Percentiles rank a stretch among this genome's conserved stretches.
phyloP scores from a whole-genome alignment of 345 rosid genomes.

The Dipteronia sinensis region DNA sequence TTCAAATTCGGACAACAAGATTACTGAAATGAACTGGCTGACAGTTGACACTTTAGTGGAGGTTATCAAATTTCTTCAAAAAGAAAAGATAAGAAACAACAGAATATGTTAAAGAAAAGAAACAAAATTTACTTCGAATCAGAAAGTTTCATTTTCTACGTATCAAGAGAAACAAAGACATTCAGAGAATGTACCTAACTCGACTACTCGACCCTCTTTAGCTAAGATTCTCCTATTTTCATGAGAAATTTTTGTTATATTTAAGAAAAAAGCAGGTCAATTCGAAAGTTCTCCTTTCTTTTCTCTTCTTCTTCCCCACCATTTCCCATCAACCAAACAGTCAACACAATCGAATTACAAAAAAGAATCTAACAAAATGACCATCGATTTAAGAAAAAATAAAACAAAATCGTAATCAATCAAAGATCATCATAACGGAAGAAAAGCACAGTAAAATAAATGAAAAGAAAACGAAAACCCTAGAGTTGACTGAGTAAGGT shows the following conservation, averaged over 20 bases:
- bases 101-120: background rate
- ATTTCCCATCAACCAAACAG: slow-evolving; percentile 26
- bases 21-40: background rate
- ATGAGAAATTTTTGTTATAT: background rate
- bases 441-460: background rate
- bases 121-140: background rate
- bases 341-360: background rate
- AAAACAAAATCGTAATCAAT: slow-evolving; percentile 9
- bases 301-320: slow-evolving; percentile 19
- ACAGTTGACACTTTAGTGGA: background rate
- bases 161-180: background rate
- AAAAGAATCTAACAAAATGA: slow-evolving; percentile 3
- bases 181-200: slow-evolving; percentile 10
- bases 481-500: slow-evolving; percentile 39
- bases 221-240: background rate
- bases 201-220: slow-evolving; percentile 5
- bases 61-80: background rate
- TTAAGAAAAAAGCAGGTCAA: background rate
- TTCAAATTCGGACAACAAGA: background rate
- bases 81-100: background rate
- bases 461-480: slow-evolving; percentile 35
- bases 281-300: no score
- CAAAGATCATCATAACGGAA: slow-evolving; percentile 2
- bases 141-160: background rate
- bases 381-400: background rate